phyloP scores from a whole-genome alignment of 257 asterid genomes.

The Rehmannia glutinosa region DNA sequence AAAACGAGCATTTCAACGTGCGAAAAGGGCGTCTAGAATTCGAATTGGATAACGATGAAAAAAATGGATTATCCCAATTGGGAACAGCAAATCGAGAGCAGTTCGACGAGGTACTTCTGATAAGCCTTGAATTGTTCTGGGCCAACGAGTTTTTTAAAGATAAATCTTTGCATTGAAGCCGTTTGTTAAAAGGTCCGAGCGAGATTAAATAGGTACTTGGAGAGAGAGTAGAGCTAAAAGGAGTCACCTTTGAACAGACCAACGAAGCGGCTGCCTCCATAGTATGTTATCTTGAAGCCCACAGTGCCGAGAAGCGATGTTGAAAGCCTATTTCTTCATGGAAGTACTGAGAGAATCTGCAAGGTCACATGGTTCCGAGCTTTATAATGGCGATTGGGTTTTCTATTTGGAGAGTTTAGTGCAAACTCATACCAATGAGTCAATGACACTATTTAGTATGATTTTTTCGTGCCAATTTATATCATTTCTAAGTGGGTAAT shows the following conservation, averaged over 20 bases:
- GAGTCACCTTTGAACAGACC: constrained; percentile 46
- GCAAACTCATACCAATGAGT: too few species aligned
- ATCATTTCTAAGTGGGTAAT: too few species aligned
- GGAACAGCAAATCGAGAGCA: neutral
- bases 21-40: constrained; percentile 26
- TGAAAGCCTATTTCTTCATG: constrained; percentile 19
- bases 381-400: neutral
- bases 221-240: constrained; percentile 25
- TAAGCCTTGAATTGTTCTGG: neutral
- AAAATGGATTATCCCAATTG: neutral
- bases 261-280: constrained; percentile 56
- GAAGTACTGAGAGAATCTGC: constrained; percentile 8
- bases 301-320: neutral
- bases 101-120: constrained; percentile 16
- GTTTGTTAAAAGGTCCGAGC: constrained; percentile 57
- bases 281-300: neutral
- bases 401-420: too few species aligned
- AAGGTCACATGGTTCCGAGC: neutral
- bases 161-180: constrained; percentile 25
- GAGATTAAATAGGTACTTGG: constrained; percentile 20
- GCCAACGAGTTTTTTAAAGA: constrained; percentile 12
- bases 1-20: constrained; percentile 32
- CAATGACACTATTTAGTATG: too few species aligned
- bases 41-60: neutral
- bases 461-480: too few species aligned